Evolutionary conservation across 768 basidiomycete species (phyloP).

Genomic region (Kwoniella bestiolae): DNA sequence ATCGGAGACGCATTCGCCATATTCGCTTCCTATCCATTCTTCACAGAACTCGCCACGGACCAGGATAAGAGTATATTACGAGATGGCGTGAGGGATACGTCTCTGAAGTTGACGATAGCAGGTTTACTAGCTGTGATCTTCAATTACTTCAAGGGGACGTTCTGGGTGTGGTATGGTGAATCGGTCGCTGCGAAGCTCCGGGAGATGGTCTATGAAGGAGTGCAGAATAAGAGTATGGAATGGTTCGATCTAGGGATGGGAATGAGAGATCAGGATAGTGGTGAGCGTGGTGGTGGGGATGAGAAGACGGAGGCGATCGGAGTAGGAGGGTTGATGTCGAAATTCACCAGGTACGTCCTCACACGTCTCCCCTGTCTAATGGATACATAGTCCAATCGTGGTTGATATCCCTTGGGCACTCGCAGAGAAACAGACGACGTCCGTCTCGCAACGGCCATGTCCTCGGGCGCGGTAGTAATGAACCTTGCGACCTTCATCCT

Average conservation of each 20-base stretch:
- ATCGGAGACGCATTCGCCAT: constrained; percentile 77
- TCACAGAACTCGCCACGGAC: constrained; percentile 33
- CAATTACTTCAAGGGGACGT: constrained; percentile 71
- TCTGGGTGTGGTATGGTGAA: constrained; percentile 91
- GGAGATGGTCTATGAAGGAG: constrained; percentile 69
- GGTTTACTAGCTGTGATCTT: constrained; percentile 62
- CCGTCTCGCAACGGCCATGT: constrained; percentile 78
- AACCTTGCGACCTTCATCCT: constrained; percentile 78
- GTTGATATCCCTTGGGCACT: too few species aligned
- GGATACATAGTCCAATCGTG: too few species aligned
- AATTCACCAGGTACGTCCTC: constrained; percentile 73
- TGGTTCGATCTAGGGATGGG: constrained; percentile 87
- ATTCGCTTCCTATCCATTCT: constrained; percentile 67
- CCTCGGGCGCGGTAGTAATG: constrained; percentile 76
- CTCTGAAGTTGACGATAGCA: constrained; percentile 52
- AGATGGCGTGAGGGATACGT: constrained; percentile 37
- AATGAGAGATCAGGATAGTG: constrained; percentile 41
- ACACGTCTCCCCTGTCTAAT: not conserved
- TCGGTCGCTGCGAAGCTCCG: constrained; percentile 72
- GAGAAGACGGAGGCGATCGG: constrained; percentile 67
- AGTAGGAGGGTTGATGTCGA: constrained; percentile 90
- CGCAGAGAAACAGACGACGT: constrained; percentile 92
- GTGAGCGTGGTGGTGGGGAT: constrained; percentile 21
- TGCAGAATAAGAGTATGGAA: constrained; percentile 73
- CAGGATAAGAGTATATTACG: constrained; percentile 40